A percentile compares a stretch with the other conserved stretches of the same genome.
These are phyloP conservation scores for Colletotrichum scovillei DNA, from an alignment of 2,329 filamentous ascomycete species.

Conservation along the genomic window DNA sequence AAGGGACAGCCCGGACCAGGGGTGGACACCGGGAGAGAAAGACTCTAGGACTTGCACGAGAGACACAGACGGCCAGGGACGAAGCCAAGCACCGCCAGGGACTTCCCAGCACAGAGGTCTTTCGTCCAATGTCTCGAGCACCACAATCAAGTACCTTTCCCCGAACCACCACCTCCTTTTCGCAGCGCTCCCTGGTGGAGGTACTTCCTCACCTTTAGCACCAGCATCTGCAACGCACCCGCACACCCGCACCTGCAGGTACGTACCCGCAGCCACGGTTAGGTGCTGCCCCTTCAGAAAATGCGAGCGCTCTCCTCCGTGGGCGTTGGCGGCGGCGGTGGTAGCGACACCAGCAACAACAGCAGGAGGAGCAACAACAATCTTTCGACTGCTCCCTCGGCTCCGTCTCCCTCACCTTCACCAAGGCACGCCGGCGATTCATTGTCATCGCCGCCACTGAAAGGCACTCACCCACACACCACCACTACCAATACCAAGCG, in stretches of 20 bases:
- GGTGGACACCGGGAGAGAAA: background rate
- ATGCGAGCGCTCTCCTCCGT: slow-evolving; percentile 27
- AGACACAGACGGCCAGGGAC: no score
- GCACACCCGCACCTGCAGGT: background rate
- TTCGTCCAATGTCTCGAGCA: slow-evolving; percentile 28
- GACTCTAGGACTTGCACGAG: background rate
- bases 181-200: background rate
- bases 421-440: background rate
- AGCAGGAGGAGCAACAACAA: background rate
- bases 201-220: background rate
- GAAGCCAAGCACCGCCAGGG: slow-evolving; percentile 4
- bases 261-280: background rate
- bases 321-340: background rate
- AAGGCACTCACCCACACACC: background rate
- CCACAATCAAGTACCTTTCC: slow-evolving; percentile 5
- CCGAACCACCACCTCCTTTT: background rate
- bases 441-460: background rate
- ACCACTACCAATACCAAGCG: background rate
- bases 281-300: background rate
- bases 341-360: background rate
- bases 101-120: background rate
- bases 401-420: slow-evolving; percentile 2
- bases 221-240: no score
- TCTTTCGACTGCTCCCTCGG: slow-evolving; percentile 12
- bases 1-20: background rate